These are phyloP conservation scores for Cinchona pubescens DNA, from an alignment of 257 asterid species.

Conservation along the genomic window DNA sequence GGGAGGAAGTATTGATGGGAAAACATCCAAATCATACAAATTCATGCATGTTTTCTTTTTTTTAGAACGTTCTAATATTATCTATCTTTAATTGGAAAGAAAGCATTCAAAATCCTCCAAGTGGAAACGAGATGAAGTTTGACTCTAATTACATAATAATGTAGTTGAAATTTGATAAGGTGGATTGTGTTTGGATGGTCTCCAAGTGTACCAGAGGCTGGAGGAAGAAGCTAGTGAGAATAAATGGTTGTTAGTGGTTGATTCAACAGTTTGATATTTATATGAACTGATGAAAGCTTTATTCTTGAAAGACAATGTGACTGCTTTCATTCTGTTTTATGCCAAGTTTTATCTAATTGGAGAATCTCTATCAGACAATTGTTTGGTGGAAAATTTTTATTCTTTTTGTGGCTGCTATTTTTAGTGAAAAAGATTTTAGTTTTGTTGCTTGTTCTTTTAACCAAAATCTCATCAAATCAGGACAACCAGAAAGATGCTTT, in stretches of 20 bases:
- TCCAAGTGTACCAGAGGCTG: background rate
- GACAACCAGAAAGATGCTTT: constrained; percentile 37
- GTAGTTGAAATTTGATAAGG: background rate
- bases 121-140: background rate
- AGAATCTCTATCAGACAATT: no score
- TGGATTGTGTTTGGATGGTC: background rate
- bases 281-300: background rate
- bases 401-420: background rate
- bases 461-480: constrained; percentile 32
- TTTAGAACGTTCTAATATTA: background rate
- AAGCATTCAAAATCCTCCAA: background rate
- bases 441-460: constrained; percentile 8
- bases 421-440: background rate
- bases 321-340: background rate
- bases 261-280: background rate
- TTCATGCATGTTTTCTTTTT: background rate
- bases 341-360: no score
- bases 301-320: background rate
- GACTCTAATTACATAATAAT: background rate
- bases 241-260: background rate
- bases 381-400: no score
- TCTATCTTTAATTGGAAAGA: background rate
- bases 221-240: background rate
- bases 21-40: background rate
- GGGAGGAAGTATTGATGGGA: background rate